Conservation (phyloP, 108 stramenopile genomes). For the Mediolabrus comicus region DNA sequence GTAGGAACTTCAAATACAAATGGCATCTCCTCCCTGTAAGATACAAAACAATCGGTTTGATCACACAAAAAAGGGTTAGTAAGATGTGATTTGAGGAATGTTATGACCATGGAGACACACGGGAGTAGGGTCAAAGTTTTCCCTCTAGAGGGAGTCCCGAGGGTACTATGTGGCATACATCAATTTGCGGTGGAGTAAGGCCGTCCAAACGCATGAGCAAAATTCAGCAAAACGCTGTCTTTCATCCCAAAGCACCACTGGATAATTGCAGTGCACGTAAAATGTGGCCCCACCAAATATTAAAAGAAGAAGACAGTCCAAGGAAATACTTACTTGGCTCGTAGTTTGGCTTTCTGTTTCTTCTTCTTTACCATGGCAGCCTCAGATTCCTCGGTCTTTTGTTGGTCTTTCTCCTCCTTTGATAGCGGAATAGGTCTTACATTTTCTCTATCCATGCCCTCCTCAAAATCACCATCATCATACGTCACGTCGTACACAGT, state of each 20-base stretch:
- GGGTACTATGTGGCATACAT: conserved; percentile 79
- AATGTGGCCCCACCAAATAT: conserved; percentile 19
- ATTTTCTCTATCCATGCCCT: conserved; percentile 65
- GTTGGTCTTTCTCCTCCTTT: conserved; percentile 52
- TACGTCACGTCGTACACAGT: conserved; percentile 75
- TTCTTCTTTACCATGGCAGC: conserved; percentile 47
- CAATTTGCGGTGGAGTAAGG: conserved; percentile 37
- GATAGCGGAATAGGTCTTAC: conserved; percentile 51
- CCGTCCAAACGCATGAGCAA: conserved; percentile 40
- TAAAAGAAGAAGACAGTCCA: neutral
- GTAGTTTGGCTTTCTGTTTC: conserved; percentile 67
- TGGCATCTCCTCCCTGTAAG: conserved; percentile 75
- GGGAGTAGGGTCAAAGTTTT: conserved; percentile 41
- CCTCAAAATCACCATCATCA: conserved; percentile 88
- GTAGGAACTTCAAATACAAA: conserved; percentile 91
- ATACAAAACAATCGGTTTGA: neutral
- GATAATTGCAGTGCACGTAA: conserved; percentile 19
- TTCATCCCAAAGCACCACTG: conserved; percentile 38
- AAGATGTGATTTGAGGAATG: conserved; percentile 46
- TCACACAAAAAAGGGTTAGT: conserved; percentile 1
- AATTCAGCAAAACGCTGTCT: conserved; percentile 52
- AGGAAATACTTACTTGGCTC: conserved; percentile 67
- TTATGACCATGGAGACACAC: conserved; percentile 85
- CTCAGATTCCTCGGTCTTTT: conserved; percentile 39
- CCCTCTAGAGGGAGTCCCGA: conserved; percentile 23